Evolutionary conservation across 1,139 yeast genomes (phyloP), one percentile per base, ranked within the genome.

Genomic region (Chernovozyma sophiae-reginae): DNA sequence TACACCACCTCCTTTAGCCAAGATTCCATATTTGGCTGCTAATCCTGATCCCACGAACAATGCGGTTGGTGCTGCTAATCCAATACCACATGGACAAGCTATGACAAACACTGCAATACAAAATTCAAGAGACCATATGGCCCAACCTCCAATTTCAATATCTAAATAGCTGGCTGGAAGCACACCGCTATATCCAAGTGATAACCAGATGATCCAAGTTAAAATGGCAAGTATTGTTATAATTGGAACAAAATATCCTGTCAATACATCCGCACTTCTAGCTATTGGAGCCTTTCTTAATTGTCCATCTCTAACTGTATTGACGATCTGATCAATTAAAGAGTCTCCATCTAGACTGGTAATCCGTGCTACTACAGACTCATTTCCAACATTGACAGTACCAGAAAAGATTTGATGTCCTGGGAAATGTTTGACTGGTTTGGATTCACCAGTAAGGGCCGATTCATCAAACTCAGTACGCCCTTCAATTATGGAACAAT

Each of bases 1-100:
- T 36, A 78, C 80, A 32, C 94, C 94, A 11, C 94, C 94, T 25
- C 92, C 92, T 49, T 81, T 74, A 2, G 85, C 89, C 33, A 84
- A 62, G 34, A 84, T 79, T n/a, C 94, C 94, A 52, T 79, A 47
- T 39, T 63, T 67, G 11, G 74, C 74, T 25, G 75, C 74, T 43
- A 69, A 53, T 0, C 74, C 73, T 4, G 74, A 62, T 0, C 75
- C 75, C 4, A 68, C 74, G 52, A 67, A 67, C 26, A 69, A 52
- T 1, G 75, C 75, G 2, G 75, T 68, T 3, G 75, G 75, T 0
- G 74, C 74, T 15, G 75, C 75, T 31, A 69, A 56, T 1, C 74
- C 75, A 42, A 69, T 62, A 1, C 74, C 74, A 56, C 74, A 69
- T 3, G 74, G 74, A 46, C 74, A 69, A 2, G 74, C 74, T 40